phyloP scores from a whole-genome alignment of 495 filamentous ascomycete genomes.

The Penicillium pulvis region DNA sequence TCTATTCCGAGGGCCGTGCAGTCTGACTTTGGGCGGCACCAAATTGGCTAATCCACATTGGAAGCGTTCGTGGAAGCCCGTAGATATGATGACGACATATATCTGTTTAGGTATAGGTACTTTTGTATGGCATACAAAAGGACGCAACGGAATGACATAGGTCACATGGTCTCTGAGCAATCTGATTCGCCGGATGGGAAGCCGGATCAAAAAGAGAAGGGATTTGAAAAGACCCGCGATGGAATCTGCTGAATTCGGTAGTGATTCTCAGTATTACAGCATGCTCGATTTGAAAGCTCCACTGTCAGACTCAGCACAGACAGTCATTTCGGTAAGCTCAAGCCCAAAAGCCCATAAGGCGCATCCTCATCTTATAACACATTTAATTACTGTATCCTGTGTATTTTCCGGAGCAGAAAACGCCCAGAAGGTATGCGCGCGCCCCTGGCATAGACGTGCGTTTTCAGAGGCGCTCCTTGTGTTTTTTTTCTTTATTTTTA shows the following conservation, averaged over 20 bases:
- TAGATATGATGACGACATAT: background rate
- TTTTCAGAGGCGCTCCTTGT: background rate
- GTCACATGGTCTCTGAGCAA: background rate
- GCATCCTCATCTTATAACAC: background rate
- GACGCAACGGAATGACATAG: background rate
- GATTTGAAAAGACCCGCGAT: background rate
- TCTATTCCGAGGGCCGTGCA: background rate
- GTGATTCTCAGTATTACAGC: background rate
- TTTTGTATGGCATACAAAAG: background rate
- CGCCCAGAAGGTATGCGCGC: background rate
- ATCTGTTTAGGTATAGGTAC: background rate
- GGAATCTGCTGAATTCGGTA: background rate
- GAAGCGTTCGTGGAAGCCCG: too few relatives aligned
- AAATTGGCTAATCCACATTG: too few relatives aligned
- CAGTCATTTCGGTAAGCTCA: background rate
- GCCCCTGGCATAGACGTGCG: background rate
- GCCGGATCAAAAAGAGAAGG: background rate
- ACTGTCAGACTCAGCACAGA: background rate
- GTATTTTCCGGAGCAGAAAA: background rate
- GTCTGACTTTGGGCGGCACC: background rate
- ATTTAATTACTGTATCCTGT: background rate
- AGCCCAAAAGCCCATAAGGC: slow-evolving; percentile 1
- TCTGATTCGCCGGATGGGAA: background rate
- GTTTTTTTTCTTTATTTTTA: background rate
- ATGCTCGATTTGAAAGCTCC: background rate